Percentiles rank a stretch among this genome's conserved stretches.
Conservation (phyloP, 2,329 filamentous ascomycete species). For the Lasiodiplodia theobromae region DNA sequence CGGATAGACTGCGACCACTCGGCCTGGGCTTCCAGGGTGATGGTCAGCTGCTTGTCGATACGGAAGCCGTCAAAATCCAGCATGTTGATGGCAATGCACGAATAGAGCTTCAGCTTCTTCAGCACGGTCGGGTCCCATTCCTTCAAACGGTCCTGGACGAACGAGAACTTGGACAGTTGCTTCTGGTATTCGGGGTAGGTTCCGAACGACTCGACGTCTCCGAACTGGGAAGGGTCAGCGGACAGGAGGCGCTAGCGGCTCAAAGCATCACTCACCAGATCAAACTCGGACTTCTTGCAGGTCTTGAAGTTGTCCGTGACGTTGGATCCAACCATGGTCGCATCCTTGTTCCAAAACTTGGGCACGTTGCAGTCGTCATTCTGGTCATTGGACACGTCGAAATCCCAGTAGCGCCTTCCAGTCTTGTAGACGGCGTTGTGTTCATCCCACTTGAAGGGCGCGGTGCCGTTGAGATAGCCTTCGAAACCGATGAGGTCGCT, state of each 20-base stretch:
- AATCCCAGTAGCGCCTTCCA: constrained; percentile 64
- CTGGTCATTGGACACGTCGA: constrained; percentile 60
- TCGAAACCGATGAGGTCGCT: constrained; percentile 69
- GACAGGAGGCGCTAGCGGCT: not conserved
- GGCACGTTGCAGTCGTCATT: constrained; percentile 61
- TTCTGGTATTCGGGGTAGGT: constrained; percentile 61
- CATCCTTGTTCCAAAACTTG: constrained; percentile 67
- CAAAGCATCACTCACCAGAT: constrained; percentile 42
- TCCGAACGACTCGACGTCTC: constrained; percentile 59
- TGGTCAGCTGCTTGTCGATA: constrained; percentile 71
- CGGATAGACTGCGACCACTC: constrained; percentile 65
- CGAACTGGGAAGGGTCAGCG: constrained; percentile 54
- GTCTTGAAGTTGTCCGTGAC: constrained; percentile 30
- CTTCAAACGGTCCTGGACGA: constrained; percentile 70
- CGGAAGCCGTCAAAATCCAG: constrained; percentile 73
- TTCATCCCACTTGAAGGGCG: constrained; percentile 57
- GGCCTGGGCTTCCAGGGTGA: constrained; percentile 67
- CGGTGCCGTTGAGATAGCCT: constrained; percentile 64
- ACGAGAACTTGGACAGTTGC: constrained; percentile 71
- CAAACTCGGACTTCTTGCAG: constrained; percentile 70
- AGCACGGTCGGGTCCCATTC: constrained; percentile 68
- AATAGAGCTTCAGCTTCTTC: constrained; percentile 65
- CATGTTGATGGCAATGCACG: constrained; percentile 67
- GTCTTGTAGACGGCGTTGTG: constrained; percentile 66
- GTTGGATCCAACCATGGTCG: constrained; percentile 21